Evolutionary conservation across 1,139 yeast species (phyloP), one percentile per base, ranked within the genome.

Genomic region (Geotrichum klebahnii): DNA sequence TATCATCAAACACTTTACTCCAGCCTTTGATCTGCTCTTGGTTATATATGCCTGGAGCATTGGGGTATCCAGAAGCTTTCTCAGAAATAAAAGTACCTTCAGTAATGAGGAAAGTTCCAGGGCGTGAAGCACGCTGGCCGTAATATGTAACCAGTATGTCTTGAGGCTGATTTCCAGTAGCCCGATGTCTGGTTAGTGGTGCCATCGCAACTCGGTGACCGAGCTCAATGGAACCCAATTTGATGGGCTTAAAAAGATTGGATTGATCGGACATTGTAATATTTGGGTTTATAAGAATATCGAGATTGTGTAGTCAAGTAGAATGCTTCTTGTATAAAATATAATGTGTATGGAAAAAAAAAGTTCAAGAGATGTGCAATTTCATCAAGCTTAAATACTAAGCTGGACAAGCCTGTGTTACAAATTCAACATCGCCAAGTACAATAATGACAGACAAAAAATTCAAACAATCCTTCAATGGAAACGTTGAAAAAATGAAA

Each of bases 41-140:
- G 39, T 67, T 70, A 70, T 73, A 79, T 44, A 81, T 71, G 46
- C 84, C 84, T 26, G 86, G 84, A 22, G 69, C 74, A 48, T 69
- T 64, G 40, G 64, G 67, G 57, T 70, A 72, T 12, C 77, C 74
- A 41, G 65, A 64, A 12, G 72, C 70, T 22, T 59, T 58, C 5
- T 63, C 59, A 9, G 70, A 60, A 31, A 72, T 67, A 51, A 61
- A 62, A 2, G 75, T 66, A 4, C 69, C 78, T 55, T 75, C 79
- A 9, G 76, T 60, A 45, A 74, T 64, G 17, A 73, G 50, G 10
- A 74, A 53, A 10, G 75, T 70, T 3, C 87, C 87, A 19, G 81
- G 77, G 50, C 65, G 60, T 50, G 67, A 59, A 3, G 83, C 70
- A 54, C 87, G 68, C 54, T 77, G 76, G 5, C 60, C 66, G 58